Percentiles rank a stretch among this genome's conserved stretches.
These are phyloP conservation scores for Patellaria atrata DNA, from an alignment of 495 filamentous ascomycete genomes.

Conservation along the genomic window DNA sequence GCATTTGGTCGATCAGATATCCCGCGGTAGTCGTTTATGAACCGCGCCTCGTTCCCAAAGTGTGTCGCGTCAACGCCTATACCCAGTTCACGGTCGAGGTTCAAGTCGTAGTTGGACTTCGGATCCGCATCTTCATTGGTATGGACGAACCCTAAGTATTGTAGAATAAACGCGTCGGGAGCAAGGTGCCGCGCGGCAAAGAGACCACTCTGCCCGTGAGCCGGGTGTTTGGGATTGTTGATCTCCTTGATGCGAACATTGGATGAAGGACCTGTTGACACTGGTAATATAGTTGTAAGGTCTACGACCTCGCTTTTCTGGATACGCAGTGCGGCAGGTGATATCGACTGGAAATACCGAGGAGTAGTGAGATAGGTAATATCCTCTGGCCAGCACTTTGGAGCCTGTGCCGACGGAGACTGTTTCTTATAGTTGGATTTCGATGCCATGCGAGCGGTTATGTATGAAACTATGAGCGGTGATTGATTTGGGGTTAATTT, in stretches of 20 bases:
- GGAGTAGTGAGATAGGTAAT: slow-evolving; percentile 37
- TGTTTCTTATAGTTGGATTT: too few species aligned
- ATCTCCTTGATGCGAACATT: slow-evolving; percentile 43
- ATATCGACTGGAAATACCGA: slow-evolving; percentile 20
- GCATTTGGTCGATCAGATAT: slow-evolving; percentile 40
- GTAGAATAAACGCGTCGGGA: slow-evolving; percentile 43
- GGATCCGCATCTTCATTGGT: slow-evolving; percentile 30
- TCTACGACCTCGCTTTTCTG: too few species aligned
- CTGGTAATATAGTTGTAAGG: slow-evolving; percentile 12
- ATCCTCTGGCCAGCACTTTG: slow-evolving; percentile 43
- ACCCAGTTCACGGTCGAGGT: slow-evolving; percentile 40
- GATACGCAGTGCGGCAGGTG: too few species aligned
- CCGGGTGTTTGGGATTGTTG: slow-evolving; percentile 40
- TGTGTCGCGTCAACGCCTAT: slow-evolving; percentile 49
- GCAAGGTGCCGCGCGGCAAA: slow-evolving; percentile 44
- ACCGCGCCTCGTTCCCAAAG: slow-evolving; percentile 54
- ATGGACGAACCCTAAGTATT: slow-evolving; percentile 54
- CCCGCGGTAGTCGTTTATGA: slow-evolving; percentile 62
- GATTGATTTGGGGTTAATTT: too few species aligned
- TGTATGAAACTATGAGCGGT: too few species aligned
- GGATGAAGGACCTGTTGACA: slow-evolving; percentile 29
- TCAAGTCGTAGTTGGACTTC: slow-evolving; percentile 51
- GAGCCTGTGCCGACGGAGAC: too few species aligned
- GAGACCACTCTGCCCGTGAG: slow-evolving; percentile 47
- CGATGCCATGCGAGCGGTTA: too few species aligned